Base-by-base conservation (phyloP, 352 stramenopile genomes). In the Phytophthora lateralis region DNA sequence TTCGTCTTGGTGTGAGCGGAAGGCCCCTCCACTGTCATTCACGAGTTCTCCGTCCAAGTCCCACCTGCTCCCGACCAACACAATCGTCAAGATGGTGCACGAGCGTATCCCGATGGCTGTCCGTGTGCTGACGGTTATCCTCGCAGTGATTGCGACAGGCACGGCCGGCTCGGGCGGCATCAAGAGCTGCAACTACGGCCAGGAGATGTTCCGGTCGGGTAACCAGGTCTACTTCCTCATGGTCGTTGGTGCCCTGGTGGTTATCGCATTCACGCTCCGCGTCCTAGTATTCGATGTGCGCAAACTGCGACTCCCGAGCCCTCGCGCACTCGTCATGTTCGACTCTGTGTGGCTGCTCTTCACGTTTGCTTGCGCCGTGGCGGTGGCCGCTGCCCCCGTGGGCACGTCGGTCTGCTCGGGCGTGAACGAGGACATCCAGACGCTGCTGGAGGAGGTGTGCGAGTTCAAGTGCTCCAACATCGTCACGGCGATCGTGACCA, bases 381-480 rank as follows among this genome's bases (percentile, higher is more conserved):
- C 75, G 2, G 77, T 83, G 5, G 72, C 81, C 12, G 64, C 84
- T 24, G 78, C 78, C 30, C 78, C 81, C 2, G 70, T 86, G 0
- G 81, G 71, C 2, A 78, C 74, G 34, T 69, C 81, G 1, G 71
- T 89, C 10, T 90, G 81, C 75, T 81, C 80, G 3, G 76, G 71
- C 38, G 61, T 69, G 18, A 45, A 73, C 46, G 70, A 74, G 38
- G 77, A 82, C 44, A 65, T 84, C 35, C 57, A 78, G 69, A 66
- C 46, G 14, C 52, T 86, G 30, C 59, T 90, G 42, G 55, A 90
- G 52, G 75, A 90, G 51, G 75, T 80, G 21, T 90, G 81, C 56
- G 71, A 78, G n/a, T 82, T 90, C 67, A 72, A 73, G 59, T 90
- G 81, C 66, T 74, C 70, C 17, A 79, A 85, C 51, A 68, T 89